These are phyloP conservation scores for Fusarium sp. DNA, from an alignment of 2,329 filamentous ascomycete genomes.

Conservation along the genomic window DNA sequence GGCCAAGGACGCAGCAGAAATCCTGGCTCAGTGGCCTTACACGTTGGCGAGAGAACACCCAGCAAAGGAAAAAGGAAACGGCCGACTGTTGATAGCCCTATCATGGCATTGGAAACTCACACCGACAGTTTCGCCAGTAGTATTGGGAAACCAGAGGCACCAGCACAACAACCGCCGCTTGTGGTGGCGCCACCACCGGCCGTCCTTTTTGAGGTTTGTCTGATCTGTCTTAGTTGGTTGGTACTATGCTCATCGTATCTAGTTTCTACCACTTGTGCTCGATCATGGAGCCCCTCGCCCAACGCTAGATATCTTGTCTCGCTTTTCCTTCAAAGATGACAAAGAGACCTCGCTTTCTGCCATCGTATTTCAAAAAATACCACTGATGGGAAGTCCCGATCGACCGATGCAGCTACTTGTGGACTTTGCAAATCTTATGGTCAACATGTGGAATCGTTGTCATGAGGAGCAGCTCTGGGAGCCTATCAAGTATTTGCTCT, in stretches of 20 bases:
- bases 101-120: conserved; percentile 66
- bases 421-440: conserved; percentile 70
- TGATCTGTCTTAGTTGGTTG: neutral
- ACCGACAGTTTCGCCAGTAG: conserved; percentile 53
- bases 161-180: conserved; percentile 30
- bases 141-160: conserved; percentile 40
- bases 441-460: conserved; percentile 75
- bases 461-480: conserved; percentile 69
- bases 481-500: conserved; percentile 72
- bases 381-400: conserved; percentile 60
- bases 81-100: conserved; percentile 70
- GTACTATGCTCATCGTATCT: conserved; percentile 31
- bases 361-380: conserved; percentile 73
- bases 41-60: conserved; percentile 66
- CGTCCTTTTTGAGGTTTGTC: conserved; percentile 58
- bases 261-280: conserved; percentile 71
- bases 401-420: conserved; percentile 66
- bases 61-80: conserved; percentile 78
- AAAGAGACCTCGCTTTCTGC: conserved; percentile 70
- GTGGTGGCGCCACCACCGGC: conserved; percentile 39
- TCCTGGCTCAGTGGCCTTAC: conserved; percentile 54
- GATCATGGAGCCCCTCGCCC: conserved; percentile 70
- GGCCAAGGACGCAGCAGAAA: conserved; percentile 53
- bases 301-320: conserved; percentile 73
- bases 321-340: conserved; percentile 72